Evolutionary conservation across 2,329 filamentous ascomycete species (phyloP).

Genomic region (Talaromyces sp.): DNA sequence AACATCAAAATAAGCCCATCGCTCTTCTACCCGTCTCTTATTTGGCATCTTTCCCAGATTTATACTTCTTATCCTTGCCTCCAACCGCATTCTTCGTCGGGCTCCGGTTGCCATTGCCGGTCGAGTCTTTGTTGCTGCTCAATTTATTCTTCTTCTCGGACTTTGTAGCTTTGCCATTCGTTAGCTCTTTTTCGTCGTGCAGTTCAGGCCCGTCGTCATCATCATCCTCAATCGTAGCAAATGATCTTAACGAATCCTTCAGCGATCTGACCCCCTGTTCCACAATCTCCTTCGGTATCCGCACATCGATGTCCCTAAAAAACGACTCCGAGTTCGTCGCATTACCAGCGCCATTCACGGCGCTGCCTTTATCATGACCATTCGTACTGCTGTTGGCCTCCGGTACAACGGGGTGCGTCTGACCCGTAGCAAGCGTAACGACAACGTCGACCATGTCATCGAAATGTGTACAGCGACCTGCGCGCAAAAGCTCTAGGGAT

Average conservation of each 20-base stretch:
- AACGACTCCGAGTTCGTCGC: constrained; percentile 24
- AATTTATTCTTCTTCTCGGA: constrained; percentile 15
- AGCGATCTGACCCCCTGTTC: constrained; percentile 51
- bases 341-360: constrained; percentile 21
- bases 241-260: constrained; percentile 50
- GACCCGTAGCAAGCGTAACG: constrained; percentile 44
- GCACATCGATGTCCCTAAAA: constrained; percentile 44
- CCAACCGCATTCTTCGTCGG: constrained; percentile 7
- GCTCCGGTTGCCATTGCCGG: constrained; percentile 8
- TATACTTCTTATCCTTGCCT: constrained; percentile 17
- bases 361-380: constrained; percentile 20
- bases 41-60: constrained; percentile 12
- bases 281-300: constrained; percentile 49
- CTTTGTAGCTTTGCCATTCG: constrained; percentile 15
- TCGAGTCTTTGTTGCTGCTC: constrained; percentile 6
- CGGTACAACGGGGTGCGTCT: constrained; percentile 27
- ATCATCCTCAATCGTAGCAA: constrained; percentile 47
- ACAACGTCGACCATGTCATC: constrained; percentile 55
- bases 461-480: constrained; percentile 55
- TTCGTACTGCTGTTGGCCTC: constrained; percentile 15
- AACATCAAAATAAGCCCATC: neutral
- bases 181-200: constrained; percentile 18
- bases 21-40: neutral
- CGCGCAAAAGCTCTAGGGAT: constrained; percentile 55
- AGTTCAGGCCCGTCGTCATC: constrained; percentile 25